Evolutionary conservation across 805 yeast genomes (phyloP).

Genomic region (Barnettozyma californica): DNA sequence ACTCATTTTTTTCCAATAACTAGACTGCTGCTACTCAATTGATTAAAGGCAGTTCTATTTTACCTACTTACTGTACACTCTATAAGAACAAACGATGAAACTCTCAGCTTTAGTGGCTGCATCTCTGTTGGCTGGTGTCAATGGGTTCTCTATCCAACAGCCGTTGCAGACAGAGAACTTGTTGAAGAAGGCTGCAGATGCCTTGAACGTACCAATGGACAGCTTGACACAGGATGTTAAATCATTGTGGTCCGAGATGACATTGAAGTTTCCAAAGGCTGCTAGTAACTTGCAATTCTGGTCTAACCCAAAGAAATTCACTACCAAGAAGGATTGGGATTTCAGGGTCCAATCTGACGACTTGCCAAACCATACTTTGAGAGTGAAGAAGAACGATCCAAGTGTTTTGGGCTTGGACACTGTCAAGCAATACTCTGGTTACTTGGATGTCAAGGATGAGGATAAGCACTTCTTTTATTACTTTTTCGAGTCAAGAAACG

Average conservation of each 20-base stretch:
- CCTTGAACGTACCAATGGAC: conserved; percentile 46
- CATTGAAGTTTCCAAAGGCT: conserved; percentile 53
- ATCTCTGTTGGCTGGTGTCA: conserved; percentile 14
- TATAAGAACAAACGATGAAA: conserved; percentile 7
- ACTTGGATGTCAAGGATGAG: conserved; percentile 73
- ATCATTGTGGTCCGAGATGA: conserved; percentile 58
- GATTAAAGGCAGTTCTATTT: background rate
- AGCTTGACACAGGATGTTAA: conserved; percentile 44
- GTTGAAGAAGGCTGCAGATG: conserved; percentile 44
- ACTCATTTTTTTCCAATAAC: background rate
- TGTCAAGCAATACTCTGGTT: conserved; percentile 81
- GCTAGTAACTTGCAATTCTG: conserved; percentile 43
- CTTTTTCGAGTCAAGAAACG: conserved; percentile 86
- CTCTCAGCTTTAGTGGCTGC: conserved; percentile 14
- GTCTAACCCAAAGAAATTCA: conserved; percentile 43
- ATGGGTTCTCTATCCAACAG: conserved; percentile 30
- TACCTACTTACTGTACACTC: background rate
- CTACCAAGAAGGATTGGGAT: conserved; percentile 28
- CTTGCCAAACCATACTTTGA: conserved; percentile 48
- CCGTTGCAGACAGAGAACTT: conserved; percentile 29
- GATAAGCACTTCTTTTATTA: conserved; percentile 84
- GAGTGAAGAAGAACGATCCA: conserved; percentile 56
- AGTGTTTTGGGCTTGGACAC: conserved; percentile 67
- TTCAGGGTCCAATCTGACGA: conserved; percentile 35
- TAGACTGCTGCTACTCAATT: background rate